phyloP scores from a whole-genome alignment of 2,329 filamentous ascomycete genomes.

The Sporothrix phasma region DNA sequence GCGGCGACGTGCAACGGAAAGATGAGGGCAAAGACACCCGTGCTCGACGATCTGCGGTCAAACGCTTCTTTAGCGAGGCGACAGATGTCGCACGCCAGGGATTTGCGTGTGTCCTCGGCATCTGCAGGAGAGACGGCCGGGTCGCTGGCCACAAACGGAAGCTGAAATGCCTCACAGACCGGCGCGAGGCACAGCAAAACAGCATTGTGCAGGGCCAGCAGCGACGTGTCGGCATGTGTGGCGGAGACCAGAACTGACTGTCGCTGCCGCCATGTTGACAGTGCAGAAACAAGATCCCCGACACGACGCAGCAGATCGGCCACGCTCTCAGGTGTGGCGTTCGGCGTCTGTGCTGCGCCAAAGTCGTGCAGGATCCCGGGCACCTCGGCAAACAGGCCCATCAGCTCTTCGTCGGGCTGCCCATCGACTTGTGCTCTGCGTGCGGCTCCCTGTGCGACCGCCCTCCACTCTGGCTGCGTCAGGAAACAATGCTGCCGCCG shows the following conservation, averaged over 20 bases:
- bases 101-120: neutral
- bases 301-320: neutral
- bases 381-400: neutral
- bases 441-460: neutral
- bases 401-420: neutral
- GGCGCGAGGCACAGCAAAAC: neutral
- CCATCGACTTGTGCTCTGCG: neutral
- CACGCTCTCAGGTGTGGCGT: neutral
- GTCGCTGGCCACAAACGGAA: neutral
- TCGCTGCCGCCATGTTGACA: neutral
- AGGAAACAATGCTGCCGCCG: neutral
- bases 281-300: neutral
- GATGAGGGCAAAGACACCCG: neutral
- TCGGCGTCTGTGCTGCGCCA: neutral
- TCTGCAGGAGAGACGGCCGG: neutral
- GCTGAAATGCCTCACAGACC: neutral
- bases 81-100: neutral
- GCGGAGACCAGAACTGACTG: neutral
- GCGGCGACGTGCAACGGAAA: neutral
- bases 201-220: neutral
- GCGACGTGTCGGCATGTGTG: neutral
- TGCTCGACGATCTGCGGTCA: neutral
- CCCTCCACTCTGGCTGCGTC: neutral
- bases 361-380: neutral
- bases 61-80: neutral